Base-by-base conservation (phyloP, 208 protist species). In the Wallacemonas collosoma region DNA sequence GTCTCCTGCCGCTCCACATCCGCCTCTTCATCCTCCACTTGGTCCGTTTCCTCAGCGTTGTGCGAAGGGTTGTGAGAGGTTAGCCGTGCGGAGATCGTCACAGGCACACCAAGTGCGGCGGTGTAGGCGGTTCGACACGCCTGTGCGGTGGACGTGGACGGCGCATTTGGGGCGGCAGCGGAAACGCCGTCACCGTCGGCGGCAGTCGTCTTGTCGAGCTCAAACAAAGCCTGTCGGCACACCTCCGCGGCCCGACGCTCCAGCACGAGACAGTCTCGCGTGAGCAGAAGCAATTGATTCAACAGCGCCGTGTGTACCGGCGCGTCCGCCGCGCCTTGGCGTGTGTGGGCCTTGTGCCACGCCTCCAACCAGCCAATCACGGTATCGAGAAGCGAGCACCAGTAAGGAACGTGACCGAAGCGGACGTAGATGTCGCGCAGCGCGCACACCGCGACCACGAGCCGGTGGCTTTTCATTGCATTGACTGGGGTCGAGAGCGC, bases 351-450 rank as follows among this genome's bases (percentile, higher is more conserved):
- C 60, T 51, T 65, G 60, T 65, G 4, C 41, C 38, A 65, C 5
- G 71, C 62, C 40, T 73, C 51, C 44, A 85, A 38, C 80, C 80
- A 85, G 43, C 72, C 60, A 5, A 87, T 68, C 55, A 9, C 43
- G 55, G 66, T 70, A 15, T 82, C 75, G 26, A 91, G 60, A 35
- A 95, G 55, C 3, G 73, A 69, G 3, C 84, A 88, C 90, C 90
- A 95, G 79, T 92, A 92, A 3, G 88, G 82, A 50, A 92, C 77
- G 66, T 89, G 87, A 0, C 88, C 88, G 38, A 71, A 76, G 12
- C 66, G 58, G 41, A 35, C 41, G 72, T 91, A 91, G 35, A 73
- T 72, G 12, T 62, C 66, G 11, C 63, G 17, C 45, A 90, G 64
- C 11, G 82, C 66, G 8, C n/a, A 4, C 26, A 76, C 61, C 47